Evolutionary conservation across 2,329 filamentous ascomycete species (phyloP).

Genomic region (Ascochyta viciae-villosae): DNA sequence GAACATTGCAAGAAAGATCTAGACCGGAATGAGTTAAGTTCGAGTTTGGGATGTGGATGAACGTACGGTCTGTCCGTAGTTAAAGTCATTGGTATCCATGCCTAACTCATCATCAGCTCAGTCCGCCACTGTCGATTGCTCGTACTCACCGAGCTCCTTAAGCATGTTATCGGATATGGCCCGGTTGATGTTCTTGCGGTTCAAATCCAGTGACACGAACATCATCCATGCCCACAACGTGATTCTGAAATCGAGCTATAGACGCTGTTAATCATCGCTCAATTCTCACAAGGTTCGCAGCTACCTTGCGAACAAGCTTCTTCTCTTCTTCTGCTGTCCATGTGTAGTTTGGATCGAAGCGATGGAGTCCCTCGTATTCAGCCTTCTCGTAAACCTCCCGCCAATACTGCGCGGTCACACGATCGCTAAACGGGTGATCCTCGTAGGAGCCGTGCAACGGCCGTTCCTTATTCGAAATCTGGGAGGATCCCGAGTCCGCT

Average conservation of each 20-base stretch:
- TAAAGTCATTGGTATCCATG: conserved; percentile 43
- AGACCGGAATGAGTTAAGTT: conserved; percentile 7
- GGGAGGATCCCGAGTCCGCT: conserved; percentile 26
- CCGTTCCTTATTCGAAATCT: conserved; percentile 9
- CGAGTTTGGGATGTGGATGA: background rate
- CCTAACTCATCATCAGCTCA: conserved; percentile 19
- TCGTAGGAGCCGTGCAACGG: conserved; percentile 26
- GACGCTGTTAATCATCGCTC: background rate
- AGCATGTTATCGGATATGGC: conserved; percentile 47
- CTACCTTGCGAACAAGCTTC: conserved; percentile 54
- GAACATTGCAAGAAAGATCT: conserved; percentile 50
- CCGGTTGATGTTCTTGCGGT: conserved; percentile 57
- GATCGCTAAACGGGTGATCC: conserved; percentile 33
- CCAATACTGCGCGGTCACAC: conserved; percentile 35
- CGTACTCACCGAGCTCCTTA: conserved; percentile 35
- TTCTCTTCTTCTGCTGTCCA: conserved; percentile 58
- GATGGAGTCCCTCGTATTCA: conserved; percentile 50
- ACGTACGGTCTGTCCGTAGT: conserved; percentile 50
- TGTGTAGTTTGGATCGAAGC: conserved; percentile 57
- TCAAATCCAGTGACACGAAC: conserved; percentile 58
- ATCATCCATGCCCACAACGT: conserved; percentile 54
- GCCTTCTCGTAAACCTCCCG: conserved; percentile 36
- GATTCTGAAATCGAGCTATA: conserved; percentile 37
- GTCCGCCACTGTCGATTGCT: background rate
- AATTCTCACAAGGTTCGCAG: background rate